Percentiles rank a stretch among this genome's conserved stretches.
Evolutionary conservation across 306 rosid species (phyloP).

Genomic region (Cicer cuneatum): DNA sequence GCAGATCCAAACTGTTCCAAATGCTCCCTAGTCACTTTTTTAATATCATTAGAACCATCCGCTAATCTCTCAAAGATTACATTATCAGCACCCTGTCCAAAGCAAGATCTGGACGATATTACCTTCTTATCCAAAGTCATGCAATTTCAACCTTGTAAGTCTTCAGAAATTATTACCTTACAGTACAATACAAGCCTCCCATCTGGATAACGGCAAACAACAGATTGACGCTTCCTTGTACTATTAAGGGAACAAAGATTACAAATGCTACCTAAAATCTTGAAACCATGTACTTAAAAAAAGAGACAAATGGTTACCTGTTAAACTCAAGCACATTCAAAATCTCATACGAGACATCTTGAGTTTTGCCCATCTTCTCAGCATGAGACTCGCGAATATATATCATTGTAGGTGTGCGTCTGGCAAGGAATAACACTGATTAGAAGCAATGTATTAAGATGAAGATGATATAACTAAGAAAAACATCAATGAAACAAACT

Average conservation of each 20-base stretch:
- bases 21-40: conserved; percentile 76
- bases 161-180: conserved; percentile 72
- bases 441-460: neutral
- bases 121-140: conserved; percentile 41
- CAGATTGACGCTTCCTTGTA: conserved; percentile 98
- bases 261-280: conserved; percentile 32
- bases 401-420: conserved; percentile 89
- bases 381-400: conserved; percentile 89
- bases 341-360: conserved; percentile 83
- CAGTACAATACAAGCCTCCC: conserved; percentile 92
- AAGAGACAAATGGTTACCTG: conserved; percentile 56
- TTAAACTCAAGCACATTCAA: conserved; percentile 94
- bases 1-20: conserved; percentile 88
- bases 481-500: too few species aligned
- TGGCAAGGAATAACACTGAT: conserved; percentile 47
- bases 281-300: neutral
- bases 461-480: too few species aligned
- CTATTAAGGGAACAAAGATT: conserved; percentile 54
- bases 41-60: conserved; percentile 57
- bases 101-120: conserved; percentile 47
- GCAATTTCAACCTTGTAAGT: conserved; percentile 33
- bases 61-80: conserved; percentile 88
- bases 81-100: conserved; percentile 89
- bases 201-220: conserved; percentile 92
- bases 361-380: conserved; percentile 72